A percentile compares a stretch with the other conserved stretches of the same genome.
phyloP scores from a whole-genome alignment of 805 yeast species.

The Millerago galiae region DNA sequence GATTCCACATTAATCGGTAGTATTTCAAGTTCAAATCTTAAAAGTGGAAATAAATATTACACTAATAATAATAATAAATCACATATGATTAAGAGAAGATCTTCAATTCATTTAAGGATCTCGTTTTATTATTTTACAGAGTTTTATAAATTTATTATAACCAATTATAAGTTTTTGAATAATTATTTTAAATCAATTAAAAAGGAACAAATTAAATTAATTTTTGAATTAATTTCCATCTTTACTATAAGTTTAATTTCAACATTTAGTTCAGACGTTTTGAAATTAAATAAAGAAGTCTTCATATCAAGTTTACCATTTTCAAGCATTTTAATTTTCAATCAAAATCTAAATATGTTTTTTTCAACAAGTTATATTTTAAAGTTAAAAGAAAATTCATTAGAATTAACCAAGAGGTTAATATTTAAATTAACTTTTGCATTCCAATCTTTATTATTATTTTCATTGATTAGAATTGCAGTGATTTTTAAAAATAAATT shows the following conservation, averaged over 20 bases:
- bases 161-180: not conserved
- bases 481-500: constrained; percentile 2
- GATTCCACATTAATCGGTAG: constrained; percentile 8
- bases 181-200: not conserved
- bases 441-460: constrained; percentile 1
- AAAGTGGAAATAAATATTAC: not conserved
- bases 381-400: not conserved
- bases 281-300: constrained; percentile 9
- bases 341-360: not conserved
- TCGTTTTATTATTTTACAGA: constrained; percentile 2
- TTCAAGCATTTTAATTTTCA: constrained; percentile 1
- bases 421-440: not conserved
- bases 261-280: constrained; percentile 12
- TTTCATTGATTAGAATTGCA: constrained; percentile 4
- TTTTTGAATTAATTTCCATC: constrained; percentile 8
- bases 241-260: constrained; percentile 7
- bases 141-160: not conserved
- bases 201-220: constrained; percentile 2
- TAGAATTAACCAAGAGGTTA: not conserved
- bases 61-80: not conserved
- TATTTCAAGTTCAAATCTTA: not conserved
- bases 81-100: not conserved
- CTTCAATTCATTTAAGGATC: constrained; percentile 7
- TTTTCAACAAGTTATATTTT: no score
- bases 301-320: constrained; percentile 8